Base-by-base conservation (phyloP, 495 filamentous ascomycete species). In the Penicillium paxilli region DNA sequence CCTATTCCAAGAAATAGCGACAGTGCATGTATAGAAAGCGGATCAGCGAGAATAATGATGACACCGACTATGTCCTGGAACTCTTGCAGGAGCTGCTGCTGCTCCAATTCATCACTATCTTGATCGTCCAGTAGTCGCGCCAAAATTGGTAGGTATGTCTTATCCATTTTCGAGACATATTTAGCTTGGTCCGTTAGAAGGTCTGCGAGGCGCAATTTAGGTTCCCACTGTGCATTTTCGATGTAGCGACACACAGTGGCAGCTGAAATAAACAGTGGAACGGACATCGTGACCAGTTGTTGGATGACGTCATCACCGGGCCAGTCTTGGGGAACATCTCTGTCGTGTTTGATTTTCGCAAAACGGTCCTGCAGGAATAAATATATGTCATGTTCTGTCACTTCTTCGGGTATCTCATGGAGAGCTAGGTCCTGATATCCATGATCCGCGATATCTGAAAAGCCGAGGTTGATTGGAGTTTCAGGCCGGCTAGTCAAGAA, bases 401-500 rank as follows among this genome's bases (percentile, higher is more conserved):
- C 53, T 32, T 48, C 16, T 16, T 55, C 44, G 11, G 56, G 47
- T 7, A 68, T 45, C n/a, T 66, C 49, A 49, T 71, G 58, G 12
- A 74, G 69, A 24, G 46, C 49, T 12, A 72, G 17, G 17, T 67
- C 51, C 16, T 69, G 49, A 44, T 66, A 57, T 2, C 57, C 41
- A 38, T 59, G 42, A 14, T 60, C 44, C 5, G 41, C 8, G 32
- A 66, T 62, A 1, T 55, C 23, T 26, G 21, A 12, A 44, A 77
- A 74, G 0, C 67, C 69, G 16, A 63, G 64, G 0, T 64, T 61
- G 44, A 81, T 73, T 3, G 70, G 66, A 6, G 76, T 51, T 53
- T 82, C 74, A 23, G 78, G 78, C 47, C 79, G 60, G 45, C 78
- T 74, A 0, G 74, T 77, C 12, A 77, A 17, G n/a, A 75, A 77